phyloP scores from a whole-genome alignment of 2,329 filamentous ascomycete species.

The Talaromyces sp. region DNA sequence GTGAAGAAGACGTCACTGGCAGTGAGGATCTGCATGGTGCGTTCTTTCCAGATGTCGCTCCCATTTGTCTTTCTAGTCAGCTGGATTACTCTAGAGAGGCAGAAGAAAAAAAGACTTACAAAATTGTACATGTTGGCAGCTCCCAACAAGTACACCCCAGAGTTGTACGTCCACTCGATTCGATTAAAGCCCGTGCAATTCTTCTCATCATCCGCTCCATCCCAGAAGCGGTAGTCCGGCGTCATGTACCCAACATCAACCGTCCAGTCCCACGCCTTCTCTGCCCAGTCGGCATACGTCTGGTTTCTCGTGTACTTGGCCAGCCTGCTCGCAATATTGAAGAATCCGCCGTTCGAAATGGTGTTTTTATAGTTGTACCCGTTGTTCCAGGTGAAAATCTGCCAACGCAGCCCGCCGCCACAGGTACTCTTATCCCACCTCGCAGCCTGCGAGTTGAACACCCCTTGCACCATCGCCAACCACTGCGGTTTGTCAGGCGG shows the following conservation, averaged over 20 bases:
- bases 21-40: slow-evolving; percentile 10
- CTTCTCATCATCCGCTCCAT: slow-evolving; percentile 40
- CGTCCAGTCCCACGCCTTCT: slow-evolving; percentile 60
- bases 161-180: slow-evolving; percentile 62
- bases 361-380: slow-evolving; percentile 81
- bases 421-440: slow-evolving; percentile 68
- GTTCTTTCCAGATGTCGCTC: slow-evolving; percentile 13
- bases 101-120: slow-evolving; percentile 28
- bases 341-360: slow-evolving; percentile 75
- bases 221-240: slow-evolving; percentile 10
- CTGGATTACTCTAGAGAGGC: background rate
- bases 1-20: slow-evolving; percentile 11
- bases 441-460: slow-evolving; percentile 64
- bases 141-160: slow-evolving; percentile 55
- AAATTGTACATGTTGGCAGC: slow-evolving; percentile 65
- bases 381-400: slow-evolving; percentile 71
- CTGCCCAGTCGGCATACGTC: slow-evolving; percentile 60
- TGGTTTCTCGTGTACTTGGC: slow-evolving; percentile 59
- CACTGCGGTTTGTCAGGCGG: slow-evolving; percentile 21
- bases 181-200: slow-evolving; percentile 59
- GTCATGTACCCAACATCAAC: slow-evolving; percentile 20
- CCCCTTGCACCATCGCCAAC: slow-evolving; percentile 60
- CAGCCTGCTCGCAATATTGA: slow-evolving; percentile 72
- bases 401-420: slow-evolving; percentile 70
- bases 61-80: slow-evolving; percentile 20